These are phyloP conservation scores for Gracilariopsis chorda DNA, from an alignment of 23 red algal genomes.

Conservation along the genomic window DNA sequence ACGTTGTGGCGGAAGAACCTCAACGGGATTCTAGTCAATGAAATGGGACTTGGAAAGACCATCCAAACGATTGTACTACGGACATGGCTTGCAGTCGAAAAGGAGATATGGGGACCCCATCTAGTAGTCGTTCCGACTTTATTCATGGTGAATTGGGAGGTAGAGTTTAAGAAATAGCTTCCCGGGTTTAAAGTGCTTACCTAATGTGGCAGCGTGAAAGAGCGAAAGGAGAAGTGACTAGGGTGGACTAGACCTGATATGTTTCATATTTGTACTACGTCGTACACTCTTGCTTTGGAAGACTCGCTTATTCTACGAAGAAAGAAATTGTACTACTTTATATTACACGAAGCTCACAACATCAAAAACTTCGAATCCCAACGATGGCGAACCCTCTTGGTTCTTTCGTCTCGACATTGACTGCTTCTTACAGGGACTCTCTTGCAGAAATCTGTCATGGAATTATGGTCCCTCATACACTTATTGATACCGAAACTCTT, in stretches of 20 bases:
- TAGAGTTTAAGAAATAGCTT: conserved; percentile 90
- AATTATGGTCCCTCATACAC: conserved; percentile 92
- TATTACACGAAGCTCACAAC: conserved; percentile 80
- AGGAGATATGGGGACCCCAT: conserved; percentile 73
- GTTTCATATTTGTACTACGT: conserved; percentile 86
- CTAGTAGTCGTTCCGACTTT: conserved; percentile 86
- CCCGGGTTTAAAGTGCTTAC: conserved; percentile 79
- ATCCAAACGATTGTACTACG: conserved; percentile 81
- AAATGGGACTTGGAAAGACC: conserved; percentile 95
- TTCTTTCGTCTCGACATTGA: conserved; percentile 59
- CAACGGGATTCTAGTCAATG: conserved; percentile 89
- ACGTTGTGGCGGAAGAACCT: conserved; percentile 70
- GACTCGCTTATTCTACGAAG: conserved; percentile 65
- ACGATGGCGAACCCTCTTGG: conserved; percentile 81
- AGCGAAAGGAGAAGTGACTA: conserved; percentile 59
- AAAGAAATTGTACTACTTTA: conserved; percentile 83
- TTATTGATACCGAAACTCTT: conserved; percentile 96
- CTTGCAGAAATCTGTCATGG: conserved; percentile 90
- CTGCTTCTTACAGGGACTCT: conserved; percentile 92
- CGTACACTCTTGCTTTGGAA: conserved; percentile 77
- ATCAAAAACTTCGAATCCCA: conserved; percentile 96
- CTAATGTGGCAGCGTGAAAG: conserved; percentile 76
- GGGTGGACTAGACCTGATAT: conserved; percentile 78
- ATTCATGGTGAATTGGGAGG: conserved; percentile 92
- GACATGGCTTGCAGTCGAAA: conserved; percentile 63